Evolutionary conservation across 2,329 filamentous ascomycete genomes (phyloP), one percentile per base, ranked within the genome.

Genomic region (Aciculosporium take): DNA sequence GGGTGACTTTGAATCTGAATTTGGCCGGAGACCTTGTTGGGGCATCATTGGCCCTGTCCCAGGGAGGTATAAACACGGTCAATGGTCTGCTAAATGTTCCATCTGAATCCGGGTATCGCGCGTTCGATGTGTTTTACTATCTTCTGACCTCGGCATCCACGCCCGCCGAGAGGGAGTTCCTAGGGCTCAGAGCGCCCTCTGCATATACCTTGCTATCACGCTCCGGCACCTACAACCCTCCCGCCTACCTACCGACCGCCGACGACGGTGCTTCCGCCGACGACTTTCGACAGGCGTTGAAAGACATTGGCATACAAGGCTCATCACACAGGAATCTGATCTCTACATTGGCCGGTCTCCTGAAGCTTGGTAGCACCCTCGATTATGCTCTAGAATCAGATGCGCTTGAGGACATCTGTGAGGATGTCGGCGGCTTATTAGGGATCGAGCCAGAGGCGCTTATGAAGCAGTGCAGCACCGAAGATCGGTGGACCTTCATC

Each of bases 61-160:
- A 86, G 30, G 83, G 85, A 3, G 91, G 91, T 15, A 83, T 98
- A 45, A 84, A 98, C 56, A 91, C 87, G 0, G 64, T 71, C 17
- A 77, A 77, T 47, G 91, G 89, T 32, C 68, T 98, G 9, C 67
- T 95, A 13, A 78, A 83, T 43, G 76, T 98, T 13, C 84, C 91
- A 0, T 62, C 78, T 0, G 79, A 94, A 55, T 56, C 77, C 6
- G 91, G 91, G 10, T 86, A 86, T 60, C 80, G 91, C 47, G 91
- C 89, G 3, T 98, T 98, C 52, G 89, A 98, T 56, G 91, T 94
- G 38, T 96, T 98, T 57, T 96, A 98, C 65, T 96, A 95, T 54
- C 76, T 98, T 1, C 71, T 96, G 32, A 93, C 88, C 0, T 87
- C 84, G n/a, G 83, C 84, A 1, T 94, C 91, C 0, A 91, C 85